Conservation (phyloP, 129 eudicot species). For the Flaveria trinervia region DNA sequence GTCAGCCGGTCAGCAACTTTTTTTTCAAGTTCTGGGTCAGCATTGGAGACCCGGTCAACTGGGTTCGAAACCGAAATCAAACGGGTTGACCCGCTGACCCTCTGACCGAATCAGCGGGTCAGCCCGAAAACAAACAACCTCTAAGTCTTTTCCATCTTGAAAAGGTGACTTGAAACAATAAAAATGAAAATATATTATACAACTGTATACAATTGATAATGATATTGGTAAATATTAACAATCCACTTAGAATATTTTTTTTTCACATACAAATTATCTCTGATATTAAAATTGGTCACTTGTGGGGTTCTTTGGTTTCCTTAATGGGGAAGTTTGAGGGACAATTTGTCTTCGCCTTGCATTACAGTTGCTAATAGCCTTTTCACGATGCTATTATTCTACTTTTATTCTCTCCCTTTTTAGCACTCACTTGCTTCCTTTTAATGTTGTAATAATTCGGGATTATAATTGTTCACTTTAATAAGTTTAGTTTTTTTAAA, state of each 20-base stretch:
- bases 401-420: not conserved
- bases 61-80: no score
- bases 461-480: not conserved
- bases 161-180: no score
- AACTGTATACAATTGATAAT: no score
- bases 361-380: not conserved
- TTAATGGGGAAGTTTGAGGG: slow-evolving; percentile 20
- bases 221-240: no score
- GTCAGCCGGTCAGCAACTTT: no score
- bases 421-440: not conserved
- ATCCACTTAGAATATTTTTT: not conserved
- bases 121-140: no score
- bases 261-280: not conserved
- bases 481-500: not conserved
- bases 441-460: not conserved
- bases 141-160: no score
- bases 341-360: slow-evolving; percentile 9
- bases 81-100: no score
- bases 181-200: no score
- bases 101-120: no score
- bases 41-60: no score
- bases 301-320: slow-evolving; percentile 32
- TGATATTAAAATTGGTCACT: slow-evolving; percentile 1
- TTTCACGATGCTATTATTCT: slow-evolving; percentile 13
- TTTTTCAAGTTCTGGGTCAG: no score